These are phyloP conservation scores for Fomitopsis pulvina DNA, from an alignment of 768 basidiomycete species.

Conservation along the genomic window DNA sequence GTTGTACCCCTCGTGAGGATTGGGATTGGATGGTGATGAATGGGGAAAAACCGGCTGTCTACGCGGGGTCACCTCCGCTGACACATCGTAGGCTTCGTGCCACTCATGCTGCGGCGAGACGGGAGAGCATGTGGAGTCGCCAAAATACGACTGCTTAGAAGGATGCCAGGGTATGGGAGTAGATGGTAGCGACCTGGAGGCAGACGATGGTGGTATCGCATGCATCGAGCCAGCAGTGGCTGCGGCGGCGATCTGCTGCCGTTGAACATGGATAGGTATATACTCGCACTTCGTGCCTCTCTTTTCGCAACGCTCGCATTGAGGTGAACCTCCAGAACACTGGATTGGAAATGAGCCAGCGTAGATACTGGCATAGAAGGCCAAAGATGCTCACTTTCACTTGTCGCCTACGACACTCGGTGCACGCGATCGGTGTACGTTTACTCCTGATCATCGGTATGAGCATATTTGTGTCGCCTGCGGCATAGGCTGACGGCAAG, in stretches of 20 bases:
- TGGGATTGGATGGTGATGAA: not conserved
- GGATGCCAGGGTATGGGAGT: not conserved
- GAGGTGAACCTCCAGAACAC: conserved; percentile 21
- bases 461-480: conserved; percentile 14
- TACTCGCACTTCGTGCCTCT: conserved; percentile 33
- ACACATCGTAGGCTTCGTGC: not conserved
- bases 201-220: not conserved
- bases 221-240: not conserved
- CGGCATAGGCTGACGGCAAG: not conserved
- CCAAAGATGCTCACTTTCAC: conserved; percentile 36
- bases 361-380: not conserved
- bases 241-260: not conserved
- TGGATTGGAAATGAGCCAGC: conserved; percentile 5
- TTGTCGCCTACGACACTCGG: conserved; percentile 46
- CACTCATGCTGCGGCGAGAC: not conserved
- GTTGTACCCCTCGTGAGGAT: too few relatives aligned
- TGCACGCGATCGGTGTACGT: conserved; percentile 48
- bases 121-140: not conserved
- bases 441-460: conserved; percentile 24
- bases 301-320: conserved; percentile 37
- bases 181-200: not conserved
- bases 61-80: not conserved
- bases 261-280: conserved; percentile 33
- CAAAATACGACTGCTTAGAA: not conserved
- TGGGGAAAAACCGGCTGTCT: not conserved